A percentile compares a stretch with the other conserved stretches of the same genome.
Evolutionary conservation across 2,329 filamentous ascomycete species (phyloP).

Genomic region (Penicillium sp.): DNA sequence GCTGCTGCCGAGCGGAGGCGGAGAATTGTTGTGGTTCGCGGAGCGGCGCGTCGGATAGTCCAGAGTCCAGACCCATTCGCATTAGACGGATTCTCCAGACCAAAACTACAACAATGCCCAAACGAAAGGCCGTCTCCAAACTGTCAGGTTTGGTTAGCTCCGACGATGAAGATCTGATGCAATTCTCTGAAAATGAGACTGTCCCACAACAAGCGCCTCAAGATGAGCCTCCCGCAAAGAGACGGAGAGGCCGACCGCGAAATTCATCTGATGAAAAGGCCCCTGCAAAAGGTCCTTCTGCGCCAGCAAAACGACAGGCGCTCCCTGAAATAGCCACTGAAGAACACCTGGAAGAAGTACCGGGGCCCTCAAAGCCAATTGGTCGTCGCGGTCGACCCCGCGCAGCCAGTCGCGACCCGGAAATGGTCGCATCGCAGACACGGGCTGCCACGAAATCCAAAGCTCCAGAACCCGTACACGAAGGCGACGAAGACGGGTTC

Average conservation of each 20-base stretch:
- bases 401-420: conserved; percentile 24
- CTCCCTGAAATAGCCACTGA: conserved; percentile 10
- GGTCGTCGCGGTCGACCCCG: conserved; percentile 28
- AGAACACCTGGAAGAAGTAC: conserved; percentile 17
- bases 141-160: conserved; percentile 45
- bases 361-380: conserved; percentile 12
- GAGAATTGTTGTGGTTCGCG: conserved; percentile 18
- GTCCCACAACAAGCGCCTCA: conserved; percentile 20
- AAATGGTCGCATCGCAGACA: conserved; percentile 21
- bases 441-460: conserved; percentile 41
- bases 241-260: conserved; percentile 33
- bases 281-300: conserved; percentile 24
- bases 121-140: conserved; percentile 38
- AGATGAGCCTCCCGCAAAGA: conserved; percentile 35
- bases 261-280: conserved; percentile 43
- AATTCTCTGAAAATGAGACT: conserved; percentile 25
- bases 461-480: conserved; percentile 23
- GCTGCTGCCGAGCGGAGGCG: conserved; percentile 14
- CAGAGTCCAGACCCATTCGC: background rate
- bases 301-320: conserved; percentile 26
- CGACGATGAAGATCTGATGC: conserved; percentile 39
- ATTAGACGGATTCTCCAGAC: background rate
- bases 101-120: conserved; percentile 29
- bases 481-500: conserved; percentile 20
- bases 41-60: conserved; percentile 3